Base-by-base conservation (phyloP, 768 basidiomycete species). In the Sutorius australiensis region DNA sequence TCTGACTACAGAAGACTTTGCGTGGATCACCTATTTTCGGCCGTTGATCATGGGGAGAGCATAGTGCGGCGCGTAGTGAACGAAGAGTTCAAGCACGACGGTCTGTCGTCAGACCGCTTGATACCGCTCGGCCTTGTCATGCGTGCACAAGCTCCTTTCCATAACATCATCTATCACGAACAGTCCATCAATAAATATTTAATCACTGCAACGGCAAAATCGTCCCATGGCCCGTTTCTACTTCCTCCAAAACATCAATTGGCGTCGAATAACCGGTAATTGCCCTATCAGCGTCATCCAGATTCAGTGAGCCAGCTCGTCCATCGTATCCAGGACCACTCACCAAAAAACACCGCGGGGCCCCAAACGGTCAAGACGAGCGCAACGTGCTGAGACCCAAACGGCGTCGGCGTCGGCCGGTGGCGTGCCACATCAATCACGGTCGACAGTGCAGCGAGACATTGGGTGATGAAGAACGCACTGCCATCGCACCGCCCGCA, bases 381-480 rank as follows among this genome's bases (percentile, higher is more conserved):
- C 36, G 82, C 80, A 50, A 87, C 61, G 62, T 87, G 82, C 54
- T 87, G 85, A 28, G 84, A 80, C 27, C 84, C 84, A 58, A 87
- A 79, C 5, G 84, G 69, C 13, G 76, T 67, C 2, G 85, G 82
- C 12, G 58, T 57, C 21, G 66, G 46, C 1, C 67, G 68, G 41
- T 65, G 64, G 46, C 33, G 68, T 30, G 63, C 72, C 36, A 82
- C 71, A 61, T 85, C 82, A 36, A 83, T 64, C 28, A 83, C 58
- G 2, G 80, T 78, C 6, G 78, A 75, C 50, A 83, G 70, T 43
- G 75, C 74, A 9, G 77, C 72, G 21, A 84, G 71, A 27, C 76
- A 63, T 60, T 84, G 78, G 45, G 76, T 65, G 19, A 70, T 58
- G 14, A 76, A 71, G 66, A 82, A 79, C 56, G 62, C 58, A 57